Percentiles rank a stretch among this genome's conserved stretches.
phyloP scores from a whole-genome alignment of 495 filamentous ascomycete species.

The Achaetomiella virescens region DNA sequence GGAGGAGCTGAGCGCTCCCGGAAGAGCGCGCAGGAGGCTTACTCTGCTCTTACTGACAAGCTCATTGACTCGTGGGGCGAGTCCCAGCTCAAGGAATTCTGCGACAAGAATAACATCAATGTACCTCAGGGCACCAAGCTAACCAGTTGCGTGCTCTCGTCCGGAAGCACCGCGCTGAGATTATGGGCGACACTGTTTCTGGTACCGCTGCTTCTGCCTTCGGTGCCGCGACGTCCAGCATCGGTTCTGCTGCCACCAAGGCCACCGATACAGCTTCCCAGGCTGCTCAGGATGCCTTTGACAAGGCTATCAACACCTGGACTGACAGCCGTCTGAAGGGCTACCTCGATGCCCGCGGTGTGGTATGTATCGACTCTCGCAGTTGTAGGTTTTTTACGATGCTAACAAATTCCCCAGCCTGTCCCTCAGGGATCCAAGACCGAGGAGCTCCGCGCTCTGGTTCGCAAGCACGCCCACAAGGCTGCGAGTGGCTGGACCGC shows the following conservation, averaged over 20 bases:
- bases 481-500: slow-evolving; percentile 63
- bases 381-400: not conserved
- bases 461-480: slow-evolving; percentile 66
- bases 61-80: slow-evolving; percentile 89
- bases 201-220: slow-evolving; percentile 58
- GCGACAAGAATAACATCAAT: slow-evolving; percentile 75
- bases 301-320: slow-evolving; percentile 58
- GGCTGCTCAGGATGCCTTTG: slow-evolving; percentile 63
- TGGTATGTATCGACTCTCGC: slow-evolving; percentile 21
- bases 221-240: slow-evolving; percentile 77
- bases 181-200: slow-evolving; percentile 61
- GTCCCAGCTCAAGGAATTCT: slow-evolving; percentile 80
- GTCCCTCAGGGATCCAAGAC: slow-evolving; percentile 71
- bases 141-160: slow-evolving; percentile 90
- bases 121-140: slow-evolving; percentile 80
- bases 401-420: slow-evolving; percentile 45
- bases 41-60: slow-evolving; percentile 68
- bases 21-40: slow-evolving; percentile 60
- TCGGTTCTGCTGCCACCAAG: slow-evolving; percentile 68
- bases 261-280: slow-evolving; percentile 65
- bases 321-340: slow-evolving; percentile 71
- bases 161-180: slow-evolving; percentile 75
- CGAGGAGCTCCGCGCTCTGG: slow-evolving; percentile 72
- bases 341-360: slow-evolving; percentile 59
- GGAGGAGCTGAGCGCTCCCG: slow-evolving; percentile 55